phyloP scores from a whole-genome alignment of 192 early-diverging fungal genomes.

The Gonapodya sp. region DNA sequence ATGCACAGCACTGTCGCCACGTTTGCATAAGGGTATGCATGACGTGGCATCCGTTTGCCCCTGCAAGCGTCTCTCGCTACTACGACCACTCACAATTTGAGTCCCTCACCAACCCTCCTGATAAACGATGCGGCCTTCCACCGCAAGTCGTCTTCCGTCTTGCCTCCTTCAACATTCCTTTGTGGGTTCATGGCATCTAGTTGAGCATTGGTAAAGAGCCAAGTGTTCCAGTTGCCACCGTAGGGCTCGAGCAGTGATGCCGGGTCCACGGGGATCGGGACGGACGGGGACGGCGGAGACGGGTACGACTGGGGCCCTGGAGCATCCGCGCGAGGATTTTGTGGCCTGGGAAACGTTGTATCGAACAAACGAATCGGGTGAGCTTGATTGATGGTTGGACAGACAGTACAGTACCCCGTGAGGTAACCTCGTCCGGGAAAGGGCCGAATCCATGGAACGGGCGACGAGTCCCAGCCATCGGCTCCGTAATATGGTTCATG shows the following conservation, averaged over 20 bases:
- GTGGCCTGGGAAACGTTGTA: too few species aligned
- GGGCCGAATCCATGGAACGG: too few species aligned
- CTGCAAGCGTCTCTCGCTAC: not conserved
- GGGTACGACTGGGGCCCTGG: not conserved
- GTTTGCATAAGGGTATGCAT: too few species aligned
- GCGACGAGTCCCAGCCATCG: too few species aligned
- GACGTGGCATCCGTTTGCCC: too few species aligned
- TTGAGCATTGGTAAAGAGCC: not conserved
- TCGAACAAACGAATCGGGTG: too few species aligned
- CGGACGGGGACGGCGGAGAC: not conserved
- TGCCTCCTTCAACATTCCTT: not conserved
- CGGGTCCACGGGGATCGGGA: not conserved
- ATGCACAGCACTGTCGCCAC: too few species aligned
- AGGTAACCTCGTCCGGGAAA: too few species aligned
- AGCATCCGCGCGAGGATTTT: not conserved
- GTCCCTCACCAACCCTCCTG: not conserved
- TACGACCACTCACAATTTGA: not conserved
- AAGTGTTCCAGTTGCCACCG: not conserved
- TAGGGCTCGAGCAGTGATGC: not conserved
- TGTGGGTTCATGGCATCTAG: not conserved
- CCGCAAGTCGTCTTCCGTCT: not conserved
- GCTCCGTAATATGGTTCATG: too few species aligned
- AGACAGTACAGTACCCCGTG: too few species aligned
- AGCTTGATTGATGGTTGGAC: too few species aligned
- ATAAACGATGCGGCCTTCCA: not conserved